Evolutionary conservation across 164 flowering plant genomes (phyloP), one percentile per base, ranked within the genome.

Genomic region (Berberis vulgaris): DNA sequence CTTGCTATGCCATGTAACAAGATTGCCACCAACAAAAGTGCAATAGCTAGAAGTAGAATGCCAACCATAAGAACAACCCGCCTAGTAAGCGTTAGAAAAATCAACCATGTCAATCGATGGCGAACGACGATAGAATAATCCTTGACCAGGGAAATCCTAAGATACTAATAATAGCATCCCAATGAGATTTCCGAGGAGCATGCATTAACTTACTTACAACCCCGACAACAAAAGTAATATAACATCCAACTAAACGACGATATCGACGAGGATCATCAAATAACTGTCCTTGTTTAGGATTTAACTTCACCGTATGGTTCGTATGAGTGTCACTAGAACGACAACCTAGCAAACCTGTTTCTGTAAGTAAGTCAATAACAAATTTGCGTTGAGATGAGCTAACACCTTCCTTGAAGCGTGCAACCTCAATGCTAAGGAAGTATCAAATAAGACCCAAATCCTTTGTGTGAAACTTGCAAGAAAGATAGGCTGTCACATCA

Each of bases 151-250:
- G 1, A 44, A 10, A 4, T n/a, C 49, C 6, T 2, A 62, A 26
- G 49, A 62, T 50, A 49, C 55, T 49, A 60, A n/a, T 6, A 47
- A 41, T 43, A 4, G 13, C 55, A 7, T 62, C 44, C 41, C 41
- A 49, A 62, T 62, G 65, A 8, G 43, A 11, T 6, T 26, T 53
- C 0, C 49, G 47, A 1, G 66, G 66, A 50, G 45, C 49, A 52
- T 63, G 58, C 66, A 63, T 63, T 38, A 53, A n/a, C n/a, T n/a
- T n/a, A 65, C 2, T 10, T 2, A 55, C 67, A 4, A 65, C 12
- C 1, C 60, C 38, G 1, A 65, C 60, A 2, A 6, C 52, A 56
- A 7, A 65, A 12, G 52, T 41, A 12, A 65, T 26, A 43, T 65
- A 10, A 2, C 9, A 6, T 1, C 67, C 61, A 43, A 56, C 67